Conservation (phyloP, 257 asterid genomes). For the Jaltomata sinuosa region DNA sequence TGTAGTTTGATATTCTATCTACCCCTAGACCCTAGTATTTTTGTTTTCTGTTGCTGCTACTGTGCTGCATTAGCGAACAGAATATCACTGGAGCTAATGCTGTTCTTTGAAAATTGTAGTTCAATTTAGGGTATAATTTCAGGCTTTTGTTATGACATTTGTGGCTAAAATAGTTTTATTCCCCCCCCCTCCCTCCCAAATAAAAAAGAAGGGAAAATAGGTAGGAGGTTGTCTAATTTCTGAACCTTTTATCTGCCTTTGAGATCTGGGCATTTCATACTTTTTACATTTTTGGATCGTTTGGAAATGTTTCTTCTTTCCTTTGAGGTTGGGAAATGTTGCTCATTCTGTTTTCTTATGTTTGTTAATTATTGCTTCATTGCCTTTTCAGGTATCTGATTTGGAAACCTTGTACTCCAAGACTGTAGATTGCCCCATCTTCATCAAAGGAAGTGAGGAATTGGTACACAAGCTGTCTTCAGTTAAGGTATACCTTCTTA, state of each 20-base stretch:
- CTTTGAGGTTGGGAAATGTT: not conserved
- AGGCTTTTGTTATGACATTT: not conserved
- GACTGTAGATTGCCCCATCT: slow-evolving; percentile 47
- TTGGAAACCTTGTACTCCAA: slow-evolving; percentile 50
- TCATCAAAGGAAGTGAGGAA: slow-evolving; percentile 47
- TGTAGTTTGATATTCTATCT: not conserved
- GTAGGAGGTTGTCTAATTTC: not conserved
- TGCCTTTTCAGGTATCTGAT: slow-evolving; percentile 50
- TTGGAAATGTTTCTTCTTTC: not conserved
- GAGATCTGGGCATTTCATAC: not conserved
- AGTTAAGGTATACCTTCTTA: slow-evolving; percentile 45
- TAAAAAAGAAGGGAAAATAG: not conserved
- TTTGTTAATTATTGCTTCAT: not conserved
- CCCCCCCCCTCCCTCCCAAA: not conserved
- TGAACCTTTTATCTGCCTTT: not conserved
- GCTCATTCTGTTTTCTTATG: not conserved
- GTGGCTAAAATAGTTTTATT: not conserved
- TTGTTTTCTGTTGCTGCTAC: not conserved
- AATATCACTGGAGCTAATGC: not conserved
- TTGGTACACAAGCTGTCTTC: slow-evolving; percentile 56
- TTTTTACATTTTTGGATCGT: not conserved
- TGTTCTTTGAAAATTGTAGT: not conserved
- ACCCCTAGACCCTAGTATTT: not conserved
- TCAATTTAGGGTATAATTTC: not conserved
- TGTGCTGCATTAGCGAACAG: not conserved